These are phyloP conservation scores for Mycena filopes DNA, from an alignment of 768 basidiomycete species.

Conservation along the genomic window DNA sequence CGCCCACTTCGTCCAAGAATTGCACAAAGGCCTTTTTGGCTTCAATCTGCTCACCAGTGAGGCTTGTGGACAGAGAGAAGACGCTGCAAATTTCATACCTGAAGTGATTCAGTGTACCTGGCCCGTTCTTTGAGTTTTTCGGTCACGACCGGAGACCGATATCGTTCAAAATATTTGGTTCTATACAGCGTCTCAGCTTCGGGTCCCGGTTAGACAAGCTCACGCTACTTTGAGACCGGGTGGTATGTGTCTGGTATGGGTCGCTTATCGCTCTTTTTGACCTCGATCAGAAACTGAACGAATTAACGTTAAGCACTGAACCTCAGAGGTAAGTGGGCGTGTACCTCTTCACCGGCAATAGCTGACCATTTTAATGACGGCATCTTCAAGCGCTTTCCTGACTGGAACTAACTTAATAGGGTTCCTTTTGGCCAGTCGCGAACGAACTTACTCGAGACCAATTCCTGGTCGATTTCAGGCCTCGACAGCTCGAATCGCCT, in stretches of 20 bases:
- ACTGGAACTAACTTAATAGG: constrained; percentile 54
- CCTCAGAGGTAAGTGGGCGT: constrained; percentile 19
- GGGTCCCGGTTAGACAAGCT: constrained; percentile 1
- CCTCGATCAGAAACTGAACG: constrained; percentile 80
- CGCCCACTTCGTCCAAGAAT: constrained; percentile 77
- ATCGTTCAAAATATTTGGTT: constrained; percentile 78
- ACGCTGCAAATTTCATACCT: constrained; percentile 43
- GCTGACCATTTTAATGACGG: constrained; percentile 79
- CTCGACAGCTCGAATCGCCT: constrained; percentile 78
- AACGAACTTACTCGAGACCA: constrained; percentile 65
- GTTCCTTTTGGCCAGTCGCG: neutral
- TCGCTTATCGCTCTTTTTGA: constrained; percentile 68
- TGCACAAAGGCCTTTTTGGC: constrained; percentile 71
- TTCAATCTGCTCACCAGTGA: constrained; percentile 53
- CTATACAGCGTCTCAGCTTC: constrained; percentile 46
- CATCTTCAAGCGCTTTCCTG: constrained; percentile 74
- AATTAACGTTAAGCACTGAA: constrained; percentile 8
- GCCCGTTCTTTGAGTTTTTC: constrained; percentile 75
- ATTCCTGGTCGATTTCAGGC: constrained; percentile 77
- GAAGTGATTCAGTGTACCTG: constrained; percentile 77
- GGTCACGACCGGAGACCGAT: constrained; percentile 76
- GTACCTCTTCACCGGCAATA: constrained; percentile 77
- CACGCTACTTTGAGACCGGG: constrained; percentile 69
- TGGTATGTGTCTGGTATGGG: constrained; percentile 68
- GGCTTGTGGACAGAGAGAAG: neutral